Base-by-base conservation (phyloP, 148 eudicot genomes). In the Diospyros lotus region DNA sequence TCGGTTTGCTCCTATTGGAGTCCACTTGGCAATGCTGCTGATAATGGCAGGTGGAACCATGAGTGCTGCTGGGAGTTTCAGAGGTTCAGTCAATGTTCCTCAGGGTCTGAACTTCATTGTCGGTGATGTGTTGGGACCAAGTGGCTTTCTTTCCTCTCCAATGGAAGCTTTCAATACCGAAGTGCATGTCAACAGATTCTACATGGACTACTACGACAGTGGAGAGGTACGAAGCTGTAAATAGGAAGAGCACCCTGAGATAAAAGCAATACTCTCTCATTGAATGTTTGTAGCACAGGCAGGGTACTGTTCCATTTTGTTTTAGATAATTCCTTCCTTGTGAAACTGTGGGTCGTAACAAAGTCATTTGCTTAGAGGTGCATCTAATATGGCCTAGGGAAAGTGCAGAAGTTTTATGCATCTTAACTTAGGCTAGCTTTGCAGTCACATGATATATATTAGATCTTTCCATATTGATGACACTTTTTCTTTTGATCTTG, bases 41-140 rank as follows among this genome's bases (percentile, higher is more conserved):
- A 83, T 95, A 83, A 95, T 95, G 99, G 88, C 68, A 10, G 99
- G 99, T 65, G 99, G 87, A 83, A 95, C 99, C 72, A 81, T 92
- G 66, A 93, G 91, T 80, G 99, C 99, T 12, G 81, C 97, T 45
- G 99, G 99, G 66, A 95, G 97, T 82, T 95, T 93, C 84, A 83
- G 87, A 86, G 99, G 97, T 66, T 87, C 93, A 2, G 97, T 95
- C 15, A 87, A 80, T 58, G 97, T 95, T 76, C 99, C 99, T 58
- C 99, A 93, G 82, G 96, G 99, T 51, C 86, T 95, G 45, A 92
- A 93, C 75, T 92, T 93, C 80, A 88, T 95, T 60, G 86, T 89
- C 64, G 99, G 97, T 43, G 99, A 95, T 80, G 97, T 93, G 14
- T 80, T 95, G 73, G 89, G 78, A 56, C 99, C 99, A 41, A 84